Percentiles rank a stretch among this genome's conserved stretches.
Evolutionary conservation across 73 alveolate species (phyloP).

Genomic region (Loxodes magnus): DNA sequence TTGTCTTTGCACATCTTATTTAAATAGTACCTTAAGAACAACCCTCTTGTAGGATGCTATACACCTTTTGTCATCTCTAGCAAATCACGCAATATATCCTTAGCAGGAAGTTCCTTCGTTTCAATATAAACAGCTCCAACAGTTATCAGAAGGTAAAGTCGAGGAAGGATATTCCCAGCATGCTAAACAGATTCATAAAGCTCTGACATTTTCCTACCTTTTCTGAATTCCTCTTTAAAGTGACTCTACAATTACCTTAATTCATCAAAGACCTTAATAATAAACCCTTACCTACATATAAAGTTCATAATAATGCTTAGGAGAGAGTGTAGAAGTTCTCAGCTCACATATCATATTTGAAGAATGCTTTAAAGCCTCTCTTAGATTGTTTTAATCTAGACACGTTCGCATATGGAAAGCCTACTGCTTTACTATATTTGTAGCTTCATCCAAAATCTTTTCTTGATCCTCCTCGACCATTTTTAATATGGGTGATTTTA

Average conservation of each 20-base stretch:
- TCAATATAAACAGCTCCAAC: conserved; percentile 93
- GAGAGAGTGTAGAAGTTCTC: conserved; percentile 16
- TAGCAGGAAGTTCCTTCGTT: conserved; percentile 86
- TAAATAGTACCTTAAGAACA: conserved; percentile 87
- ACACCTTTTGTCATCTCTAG: conserved; percentile 80
- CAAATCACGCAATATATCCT: conserved; percentile 78
- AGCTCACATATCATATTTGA: conserved; percentile 82
- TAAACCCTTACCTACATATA: no score
- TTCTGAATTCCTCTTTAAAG: conserved; percentile 89
- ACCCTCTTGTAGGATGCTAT: conserved; percentile 95
- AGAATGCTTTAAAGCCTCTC: conserved; percentile 84
- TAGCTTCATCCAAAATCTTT: conserved; percentile 66
- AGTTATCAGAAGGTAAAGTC: conserved; percentile 89
- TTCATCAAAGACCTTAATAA: conserved; percentile 95
- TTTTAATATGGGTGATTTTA: no score
- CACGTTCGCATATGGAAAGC: conserved; percentile 79
- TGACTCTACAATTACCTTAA: conserved; percentile 67
- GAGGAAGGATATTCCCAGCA: conserved; percentile 91
- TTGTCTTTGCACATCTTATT: conserved; percentile 92
- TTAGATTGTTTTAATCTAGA: conserved; percentile 67
- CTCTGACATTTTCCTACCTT: conserved; percentile 92
- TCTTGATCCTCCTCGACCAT: conserved; percentile 94
- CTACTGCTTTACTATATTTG: conserved; percentile 69
- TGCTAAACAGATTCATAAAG: conserved; percentile 93
- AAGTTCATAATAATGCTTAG: conserved; percentile 17